Percentiles rank a stretch among this genome's conserved stretches.
phyloP scores from a whole-genome alignment of 73 alveolate species.

The Paramecium octaurelia region DNA sequence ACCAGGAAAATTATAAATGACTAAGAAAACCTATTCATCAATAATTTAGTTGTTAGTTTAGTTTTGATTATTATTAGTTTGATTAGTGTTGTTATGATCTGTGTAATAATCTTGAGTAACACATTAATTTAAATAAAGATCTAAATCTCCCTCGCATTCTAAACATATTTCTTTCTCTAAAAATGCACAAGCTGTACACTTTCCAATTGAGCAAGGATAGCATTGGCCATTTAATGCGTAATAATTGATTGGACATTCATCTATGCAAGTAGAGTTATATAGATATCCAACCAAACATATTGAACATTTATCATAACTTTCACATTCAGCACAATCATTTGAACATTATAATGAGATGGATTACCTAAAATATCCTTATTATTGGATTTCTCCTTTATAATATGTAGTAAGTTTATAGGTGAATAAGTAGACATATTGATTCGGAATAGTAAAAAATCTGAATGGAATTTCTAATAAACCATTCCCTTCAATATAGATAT shows the following conservation, averaged over 20 bases:
- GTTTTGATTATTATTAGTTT: background rate
- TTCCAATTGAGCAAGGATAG: background rate
- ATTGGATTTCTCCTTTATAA: background rate
- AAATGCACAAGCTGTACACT: background rate
- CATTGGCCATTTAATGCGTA: background rate
- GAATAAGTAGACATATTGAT: background rate
- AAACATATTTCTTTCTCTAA: background rate
- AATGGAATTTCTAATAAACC: background rate
- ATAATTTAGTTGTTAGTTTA: background rate
- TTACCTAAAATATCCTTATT: background rate
- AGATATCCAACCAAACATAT: background rate
- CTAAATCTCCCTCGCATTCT: background rate
- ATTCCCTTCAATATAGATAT: background rate
- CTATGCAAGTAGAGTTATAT: background rate
- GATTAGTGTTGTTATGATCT: background rate
- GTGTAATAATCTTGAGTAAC: background rate
- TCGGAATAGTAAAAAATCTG: background rate
- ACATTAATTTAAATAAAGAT: background rate
- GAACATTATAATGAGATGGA: background rate
- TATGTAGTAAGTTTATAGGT: background rate
- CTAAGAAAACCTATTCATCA: background rate
- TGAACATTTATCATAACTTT: background rate
- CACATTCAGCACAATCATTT: background rate
- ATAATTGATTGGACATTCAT: background rate
- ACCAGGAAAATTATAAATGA: background rate